phyloP scores from a whole-genome alignment of 257 asterid genomes.

The Hygrophila difformis region DNA sequence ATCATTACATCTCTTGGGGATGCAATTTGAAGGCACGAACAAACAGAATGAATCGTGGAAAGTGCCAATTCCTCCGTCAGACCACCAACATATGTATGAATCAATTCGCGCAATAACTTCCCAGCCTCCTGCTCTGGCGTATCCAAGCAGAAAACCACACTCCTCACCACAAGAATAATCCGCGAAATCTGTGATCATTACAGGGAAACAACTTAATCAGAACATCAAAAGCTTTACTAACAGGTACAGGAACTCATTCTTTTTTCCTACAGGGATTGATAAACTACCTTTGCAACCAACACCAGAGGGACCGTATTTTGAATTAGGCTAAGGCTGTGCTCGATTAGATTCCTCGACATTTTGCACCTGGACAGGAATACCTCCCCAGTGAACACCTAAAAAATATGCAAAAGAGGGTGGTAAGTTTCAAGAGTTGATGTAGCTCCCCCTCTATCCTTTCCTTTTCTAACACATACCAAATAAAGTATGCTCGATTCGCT shows the following conservation, averaged over 20 bases:
- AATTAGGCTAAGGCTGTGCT: slow-evolving; percentile 56
- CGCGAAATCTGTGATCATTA: slow-evolving; percentile 58
- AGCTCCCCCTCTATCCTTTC: not conserved
- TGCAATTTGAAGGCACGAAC: slow-evolving; percentile 43
- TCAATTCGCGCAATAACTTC: slow-evolving; percentile 43
- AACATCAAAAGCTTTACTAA: too few species aligned
- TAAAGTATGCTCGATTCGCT: slow-evolving; percentile 80
- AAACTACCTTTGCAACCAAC: slow-evolving; percentile 62
- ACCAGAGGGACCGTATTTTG: slow-evolving; percentile 63
- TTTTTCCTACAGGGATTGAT: not conserved
- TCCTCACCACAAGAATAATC: slow-evolving; percentile 48
- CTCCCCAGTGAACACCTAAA: slow-evolving; percentile 84
- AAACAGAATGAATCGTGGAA: slow-evolving; percentile 41
- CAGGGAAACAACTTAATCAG: too few species aligned
- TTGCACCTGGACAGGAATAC: slow-evolving; percentile 59
- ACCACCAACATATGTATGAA: slow-evolving; percentile 43
- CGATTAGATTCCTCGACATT: slow-evolving; percentile 49
- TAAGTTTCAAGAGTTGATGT: not conserved
- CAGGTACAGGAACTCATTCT: too few species aligned
- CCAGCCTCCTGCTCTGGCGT: slow-evolving; percentile 80
- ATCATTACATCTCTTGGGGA: slow-evolving; percentile 55
- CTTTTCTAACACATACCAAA: slow-evolving; percentile 43
- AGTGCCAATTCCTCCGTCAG: slow-evolving; percentile 37
- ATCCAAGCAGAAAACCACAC: slow-evolving; percentile 49
- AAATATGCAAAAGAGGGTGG: not conserved